Evolutionary conservation across 208 protist species (phyloP).

Genomic region (Paratrypanosoma confusum): DNA sequence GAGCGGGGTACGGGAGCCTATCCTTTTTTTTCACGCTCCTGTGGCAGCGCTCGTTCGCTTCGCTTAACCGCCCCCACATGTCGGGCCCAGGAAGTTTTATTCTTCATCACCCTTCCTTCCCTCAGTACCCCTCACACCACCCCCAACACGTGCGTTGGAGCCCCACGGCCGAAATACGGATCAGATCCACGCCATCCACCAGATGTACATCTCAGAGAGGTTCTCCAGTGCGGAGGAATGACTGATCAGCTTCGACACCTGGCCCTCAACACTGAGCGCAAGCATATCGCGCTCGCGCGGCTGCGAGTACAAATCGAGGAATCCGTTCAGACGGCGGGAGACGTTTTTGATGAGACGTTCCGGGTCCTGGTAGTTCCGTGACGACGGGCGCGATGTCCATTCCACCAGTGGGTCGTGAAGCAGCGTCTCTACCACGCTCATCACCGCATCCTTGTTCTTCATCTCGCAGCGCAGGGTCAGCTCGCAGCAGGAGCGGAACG

Average conservation of each 20-base stretch:
- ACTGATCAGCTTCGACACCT: slow-evolving; percentile 89
- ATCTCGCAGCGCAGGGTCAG: slow-evolving; percentile 82
- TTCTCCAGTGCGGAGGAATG: slow-evolving; percentile 87
- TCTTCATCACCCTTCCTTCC: too few relatives aligned
- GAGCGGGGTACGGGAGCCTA: too few relatives aligned
- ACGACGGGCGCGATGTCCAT: slow-evolving; percentile 36
- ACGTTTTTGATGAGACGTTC: slow-evolving; percentile 60
- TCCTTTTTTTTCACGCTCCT: neutral
- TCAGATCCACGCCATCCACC: slow-evolving; percentile 94
- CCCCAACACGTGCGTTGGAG: too few relatives aligned
- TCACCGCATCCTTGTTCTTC: slow-evolving; percentile 87
- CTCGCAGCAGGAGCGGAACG: slow-evolving; percentile 82
- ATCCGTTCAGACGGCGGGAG: slow-evolving; percentile 63
- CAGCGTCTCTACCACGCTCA: slow-evolving; percentile 93
- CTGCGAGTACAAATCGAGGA: slow-evolving; percentile 61
- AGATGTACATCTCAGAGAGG: slow-evolving; percentile 91
- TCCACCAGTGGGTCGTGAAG: slow-evolving; percentile 95
- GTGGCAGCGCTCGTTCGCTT: neutral
- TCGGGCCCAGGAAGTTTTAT: too few relatives aligned
- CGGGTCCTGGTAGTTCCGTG: slow-evolving; percentile 16
- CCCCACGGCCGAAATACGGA: too few relatives aligned
- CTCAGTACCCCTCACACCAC: too few relatives aligned
- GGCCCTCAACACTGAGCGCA: slow-evolving; percentile 83
- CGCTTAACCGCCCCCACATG: too few relatives aligned
- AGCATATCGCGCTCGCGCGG: slow-evolving; percentile 46